Evolutionary conservation across 2,329 filamentous ascomycete genomes (phyloP).

Genomic region (Pseudopyricularia javanii): DNA sequence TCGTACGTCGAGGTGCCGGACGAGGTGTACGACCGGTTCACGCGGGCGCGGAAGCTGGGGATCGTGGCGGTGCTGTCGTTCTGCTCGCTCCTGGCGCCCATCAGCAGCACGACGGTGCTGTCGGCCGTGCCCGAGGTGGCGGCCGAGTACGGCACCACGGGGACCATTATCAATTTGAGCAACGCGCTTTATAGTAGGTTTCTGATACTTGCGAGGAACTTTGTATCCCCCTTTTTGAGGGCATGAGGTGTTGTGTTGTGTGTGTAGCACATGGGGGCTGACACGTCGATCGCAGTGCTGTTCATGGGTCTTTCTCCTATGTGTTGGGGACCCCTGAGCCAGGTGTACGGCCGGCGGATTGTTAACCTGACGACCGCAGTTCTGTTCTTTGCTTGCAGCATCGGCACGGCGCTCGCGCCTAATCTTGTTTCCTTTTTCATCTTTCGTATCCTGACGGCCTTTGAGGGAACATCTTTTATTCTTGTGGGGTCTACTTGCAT

Average conservation of each 20-base stretch:
- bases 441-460: conserved; percentile 57
- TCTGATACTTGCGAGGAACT: not conserved
- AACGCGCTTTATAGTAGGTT: conserved; percentile 49
- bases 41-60: conserved; percentile 45
- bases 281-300: conserved; percentile 26
- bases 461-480: conserved; percentile 57
- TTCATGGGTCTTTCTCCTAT: conserved; percentile 57
- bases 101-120: conserved; percentile 52
- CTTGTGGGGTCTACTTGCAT: conserved; percentile 55
- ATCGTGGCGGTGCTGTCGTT: conserved; percentile 61
- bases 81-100: conserved; percentile 64
- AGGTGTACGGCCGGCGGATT: conserved; percentile 39
- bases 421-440: conserved; percentile 55
- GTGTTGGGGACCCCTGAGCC: conserved; percentile 55
- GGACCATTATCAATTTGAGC: conserved; percentile 51
- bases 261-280: too few species aligned
- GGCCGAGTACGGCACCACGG: conserved; percentile 42
- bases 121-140: conserved; percentile 56
- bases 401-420: conserved; percentile 54
- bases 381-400: conserved; percentile 50
- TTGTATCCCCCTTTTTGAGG: not conserved
- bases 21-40: conserved; percentile 53
- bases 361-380: conserved; percentile 40
- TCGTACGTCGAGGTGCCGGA: conserved; percentile 29
- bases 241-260: not conserved